phyloP scores from a whole-genome alignment of 441 rosid genomes.

The Flueggea neowawraea region DNA sequence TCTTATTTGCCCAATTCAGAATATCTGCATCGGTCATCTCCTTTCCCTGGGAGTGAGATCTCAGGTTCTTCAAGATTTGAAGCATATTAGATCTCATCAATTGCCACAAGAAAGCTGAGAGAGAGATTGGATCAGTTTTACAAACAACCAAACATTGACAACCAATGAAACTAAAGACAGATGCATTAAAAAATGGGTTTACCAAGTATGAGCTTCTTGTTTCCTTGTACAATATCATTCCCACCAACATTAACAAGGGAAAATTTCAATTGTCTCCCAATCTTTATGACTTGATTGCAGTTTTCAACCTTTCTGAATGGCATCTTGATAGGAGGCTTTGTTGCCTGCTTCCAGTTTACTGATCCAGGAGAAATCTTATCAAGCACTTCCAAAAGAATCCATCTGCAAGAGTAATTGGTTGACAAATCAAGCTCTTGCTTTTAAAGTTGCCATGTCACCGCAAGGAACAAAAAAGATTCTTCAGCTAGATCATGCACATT shows the following conservation, averaged over 20 bases:
- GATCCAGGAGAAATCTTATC: slow-evolving; percentile 68
- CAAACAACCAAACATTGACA: not conserved
- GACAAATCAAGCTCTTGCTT: slow-evolving; percentile 8
- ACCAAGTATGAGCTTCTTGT: slow-evolving; percentile 76
- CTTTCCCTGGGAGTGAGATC: slow-evolving; percentile 72
- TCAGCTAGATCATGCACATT: not conserved
- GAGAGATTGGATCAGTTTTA: slow-evolving; percentile 5
- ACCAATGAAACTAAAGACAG: not conserved
- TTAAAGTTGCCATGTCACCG: not conserved
- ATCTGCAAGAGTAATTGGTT: slow-evolving; percentile 33
- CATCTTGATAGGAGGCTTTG: slow-evolving; percentile 83
- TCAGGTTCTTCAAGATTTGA: slow-evolving; percentile 71
- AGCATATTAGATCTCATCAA: slow-evolving; percentile 81
- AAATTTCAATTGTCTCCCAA: slow-evolving; percentile 60
- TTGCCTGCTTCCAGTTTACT: slow-evolving; percentile 76
- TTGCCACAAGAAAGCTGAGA: slow-evolving; percentile 75
- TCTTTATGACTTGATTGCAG: slow-evolving; percentile 68
- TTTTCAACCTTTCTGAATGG: slow-evolving; percentile 84
- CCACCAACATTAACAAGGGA: slow-evolving; percentile 89
- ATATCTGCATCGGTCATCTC: slow-evolving; percentile 70
- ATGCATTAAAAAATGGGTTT: not conserved
- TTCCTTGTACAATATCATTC: slow-evolving; percentile 82
- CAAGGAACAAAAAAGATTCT: not conserved
- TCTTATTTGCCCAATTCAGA: slow-evolving; percentile 66
- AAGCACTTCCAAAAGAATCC: slow-evolving; percentile 77